Evolutionary conservation across 2,329 filamentous ascomycete species (phyloP).

Genomic region (Neoarthrinium moseri): DNA sequence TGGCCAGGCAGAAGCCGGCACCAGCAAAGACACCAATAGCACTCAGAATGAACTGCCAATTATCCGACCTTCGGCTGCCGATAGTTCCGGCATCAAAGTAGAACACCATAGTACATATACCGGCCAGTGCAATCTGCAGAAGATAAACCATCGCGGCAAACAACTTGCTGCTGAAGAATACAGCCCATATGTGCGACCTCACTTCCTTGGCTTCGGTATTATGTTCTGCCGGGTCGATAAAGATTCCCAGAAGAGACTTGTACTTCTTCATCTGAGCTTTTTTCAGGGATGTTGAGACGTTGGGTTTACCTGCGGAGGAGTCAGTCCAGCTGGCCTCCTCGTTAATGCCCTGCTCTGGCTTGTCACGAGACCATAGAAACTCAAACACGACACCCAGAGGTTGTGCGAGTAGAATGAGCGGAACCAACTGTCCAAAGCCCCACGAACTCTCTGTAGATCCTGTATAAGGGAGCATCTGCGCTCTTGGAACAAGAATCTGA

Average conservation of each 20-base stretch:
- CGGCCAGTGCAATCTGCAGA: slow-evolving; percentile 2
- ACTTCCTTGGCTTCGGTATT: not conserved
- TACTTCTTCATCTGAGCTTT: too few species aligned
- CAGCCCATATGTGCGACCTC: not conserved
- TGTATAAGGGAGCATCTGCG: slow-evolving; percentile 5
- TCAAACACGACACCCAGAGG: slow-evolving; percentile 8
- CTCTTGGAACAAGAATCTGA: slow-evolving; percentile 6
- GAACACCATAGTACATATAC: slow-evolving; percentile 6
- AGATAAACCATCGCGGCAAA: slow-evolving; percentile 7
- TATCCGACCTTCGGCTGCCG: slow-evolving; percentile 1
- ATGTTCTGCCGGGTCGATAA: not conserved
- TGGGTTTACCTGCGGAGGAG: not conserved
- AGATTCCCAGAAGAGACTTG: not conserved
- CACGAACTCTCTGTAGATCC: slow-evolving; percentile 2
- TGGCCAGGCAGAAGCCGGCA: too few species aligned
- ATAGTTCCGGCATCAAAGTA: slow-evolving; percentile 3
- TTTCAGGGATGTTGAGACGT: not conserved
- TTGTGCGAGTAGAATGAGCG: slow-evolving; percentile 8
- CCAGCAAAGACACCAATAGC: not conserved
- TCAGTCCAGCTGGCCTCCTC: not conserved
- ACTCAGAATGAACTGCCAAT: slow-evolving; percentile 5
- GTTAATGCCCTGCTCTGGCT: not conserved
- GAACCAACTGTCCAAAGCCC: slow-evolving; percentile 8
- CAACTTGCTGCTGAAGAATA: slow-evolving; percentile 6
- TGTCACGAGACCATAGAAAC: not conserved